Evolutionary conservation across 768 basidiomycete genomes (phyloP), one percentile per base, ranked within the genome.

Genomic region (Lactarius tabidus): DNA sequence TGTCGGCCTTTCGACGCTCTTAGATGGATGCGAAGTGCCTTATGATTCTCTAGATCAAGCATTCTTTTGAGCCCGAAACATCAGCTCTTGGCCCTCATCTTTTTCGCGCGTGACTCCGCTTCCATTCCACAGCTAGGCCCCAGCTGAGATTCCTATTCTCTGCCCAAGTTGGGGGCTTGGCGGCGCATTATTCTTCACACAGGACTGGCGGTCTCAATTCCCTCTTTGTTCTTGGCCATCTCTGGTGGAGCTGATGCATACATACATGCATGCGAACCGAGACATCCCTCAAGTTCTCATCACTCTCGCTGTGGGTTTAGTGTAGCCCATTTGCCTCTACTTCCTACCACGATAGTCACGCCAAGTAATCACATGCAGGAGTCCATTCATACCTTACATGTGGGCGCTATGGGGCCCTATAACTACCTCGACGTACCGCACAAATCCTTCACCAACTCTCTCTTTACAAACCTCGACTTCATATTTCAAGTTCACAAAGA

Each of bases 281-380:
- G 43, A 15, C 43, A 23, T 23, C 43, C n/a, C n/a, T 23, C 43
- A n/a, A n/a, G n/a, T n/a, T n/a, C n/a, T n/a, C n/a, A 9, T 48
- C 9, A n/a, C 38, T 33, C 20, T 45, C n/a, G 43, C 20, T 10
- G 20, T 23, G 9, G n/a, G 6, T 20, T 23, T n/a, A 10, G n/a
- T n/a, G 20, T 43, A 43, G 43, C 9, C 43, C 43, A 10, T 23
- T 10, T 3, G 3, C 20, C 20, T 20, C 41, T 10, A 43, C 41
- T n/a, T 45, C 43, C 10, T 45, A 5, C n/a, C 9, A 10, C n/a
- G 43, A 4, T 23, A 45, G 43, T 23, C 7, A 41, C 7, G 41
- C 18, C 18, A 41, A 41, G 43, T n/a, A 60, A 66, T 52, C 60
- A 55, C 55, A 60, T 67, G 57, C 54, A 10, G 41, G 15, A 20